These are phyloP conservation scores for Auxenochlorella protothecoides DNA, from an alignment of 139 green algal genomes.

Conservation along the genomic window DNA sequence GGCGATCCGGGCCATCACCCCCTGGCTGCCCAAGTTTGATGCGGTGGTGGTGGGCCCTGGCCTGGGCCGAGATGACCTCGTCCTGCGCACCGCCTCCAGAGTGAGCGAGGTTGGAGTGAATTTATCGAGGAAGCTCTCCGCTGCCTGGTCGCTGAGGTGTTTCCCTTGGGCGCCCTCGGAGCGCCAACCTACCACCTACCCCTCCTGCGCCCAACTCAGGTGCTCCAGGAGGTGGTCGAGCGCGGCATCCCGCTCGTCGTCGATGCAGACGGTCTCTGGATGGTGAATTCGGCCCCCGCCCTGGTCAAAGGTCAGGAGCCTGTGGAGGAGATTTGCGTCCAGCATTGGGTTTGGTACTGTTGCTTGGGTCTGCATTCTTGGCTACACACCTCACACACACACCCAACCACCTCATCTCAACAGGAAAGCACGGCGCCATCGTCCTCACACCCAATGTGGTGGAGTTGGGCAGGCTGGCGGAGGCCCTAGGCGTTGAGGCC, in stretches of 20 bases:
- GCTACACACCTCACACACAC: not conserved
- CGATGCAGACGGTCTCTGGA: slow-evolving; percentile 53
- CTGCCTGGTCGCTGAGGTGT: not conserved
- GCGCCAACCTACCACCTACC: not conserved
- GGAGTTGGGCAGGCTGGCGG: slow-evolving; percentile 38
- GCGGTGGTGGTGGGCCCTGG: slow-evolving; percentile 69
- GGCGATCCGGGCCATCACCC: slow-evolving; percentile 24
- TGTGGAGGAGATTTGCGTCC: not conserved
- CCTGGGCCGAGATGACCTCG: slow-evolving; percentile 47
- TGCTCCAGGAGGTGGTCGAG: slow-evolving; percentile 19
- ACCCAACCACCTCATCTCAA: too few species aligned
- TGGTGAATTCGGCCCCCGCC: slow-evolving; percentile 27
- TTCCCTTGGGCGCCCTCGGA: not conserved
- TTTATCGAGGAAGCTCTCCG: not conserved
- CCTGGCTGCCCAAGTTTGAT: slow-evolving; percentile 53
- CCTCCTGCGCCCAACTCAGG: slow-evolving; percentile 5
- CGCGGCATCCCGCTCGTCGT: slow-evolving; percentile 34
- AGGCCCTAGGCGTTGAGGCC: slow-evolving; percentile 19
- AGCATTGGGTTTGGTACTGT: not conserved
- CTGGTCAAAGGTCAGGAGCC: slow-evolving; percentile 23
- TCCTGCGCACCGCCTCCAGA: slow-evolving; percentile 23
- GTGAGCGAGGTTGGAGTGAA: slow-evolving; percentile 5
- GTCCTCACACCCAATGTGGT: slow-evolving; percentile 51
- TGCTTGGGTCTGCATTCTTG: not conserved
- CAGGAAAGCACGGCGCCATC: slow-evolving; percentile 18